Evolutionary conservation across 1,139 yeast species (phyloP).

Genomic region (Saccharomyces uvarum): DNA sequence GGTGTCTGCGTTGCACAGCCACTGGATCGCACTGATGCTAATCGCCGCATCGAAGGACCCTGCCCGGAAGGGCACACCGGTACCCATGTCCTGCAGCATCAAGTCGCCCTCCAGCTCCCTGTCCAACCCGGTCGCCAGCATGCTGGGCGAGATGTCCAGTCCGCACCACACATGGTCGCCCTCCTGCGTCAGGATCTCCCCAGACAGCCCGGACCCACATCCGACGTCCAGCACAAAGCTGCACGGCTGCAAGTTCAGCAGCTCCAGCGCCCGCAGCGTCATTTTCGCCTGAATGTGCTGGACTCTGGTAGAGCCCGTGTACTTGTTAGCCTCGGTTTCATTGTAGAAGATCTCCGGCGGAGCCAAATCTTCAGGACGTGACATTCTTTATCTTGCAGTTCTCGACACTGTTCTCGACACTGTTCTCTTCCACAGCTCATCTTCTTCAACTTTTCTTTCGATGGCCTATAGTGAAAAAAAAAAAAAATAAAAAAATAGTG

Average conservation of each 20-base stretch:
- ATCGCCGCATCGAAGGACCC: slow-evolving; percentile 97
- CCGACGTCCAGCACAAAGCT: slow-evolving; percentile 84
- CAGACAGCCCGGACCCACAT: slow-evolving; percentile 94
- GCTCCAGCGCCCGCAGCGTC: slow-evolving; percentile 89
- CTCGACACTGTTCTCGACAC: not conserved
- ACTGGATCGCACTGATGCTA: slow-evolving; percentile 89
- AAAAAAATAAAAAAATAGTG: not conserved
- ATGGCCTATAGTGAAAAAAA: not conserved
- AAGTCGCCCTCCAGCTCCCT: slow-evolving; percentile 91
- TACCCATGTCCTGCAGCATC: slow-evolving; percentile 85
- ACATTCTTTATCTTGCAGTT: slow-evolving; percentile 42
- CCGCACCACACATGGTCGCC: slow-evolving; percentile 88
- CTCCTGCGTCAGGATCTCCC: slow-evolving; percentile 88
- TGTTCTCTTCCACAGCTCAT: not conserved
- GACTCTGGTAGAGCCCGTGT: slow-evolving; percentile 88
- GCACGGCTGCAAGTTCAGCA: slow-evolving; percentile 63
- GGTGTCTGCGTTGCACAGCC: slow-evolving; percentile 96
- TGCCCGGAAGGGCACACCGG: slow-evolving; percentile 89
- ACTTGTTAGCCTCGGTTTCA: slow-evolving; percentile 81
- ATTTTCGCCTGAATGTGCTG: slow-evolving; percentile 96
- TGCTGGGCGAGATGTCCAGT: slow-evolving; percentile 91
- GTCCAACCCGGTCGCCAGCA: slow-evolving; percentile 91
- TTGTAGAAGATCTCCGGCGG: slow-evolving; percentile 96
- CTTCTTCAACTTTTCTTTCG: not conserved
- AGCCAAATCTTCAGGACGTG: slow-evolving; percentile 94